Conservation (phyloP, 2,329 filamentous ascomycete species). For the Fusarium mundagurra region DNA sequence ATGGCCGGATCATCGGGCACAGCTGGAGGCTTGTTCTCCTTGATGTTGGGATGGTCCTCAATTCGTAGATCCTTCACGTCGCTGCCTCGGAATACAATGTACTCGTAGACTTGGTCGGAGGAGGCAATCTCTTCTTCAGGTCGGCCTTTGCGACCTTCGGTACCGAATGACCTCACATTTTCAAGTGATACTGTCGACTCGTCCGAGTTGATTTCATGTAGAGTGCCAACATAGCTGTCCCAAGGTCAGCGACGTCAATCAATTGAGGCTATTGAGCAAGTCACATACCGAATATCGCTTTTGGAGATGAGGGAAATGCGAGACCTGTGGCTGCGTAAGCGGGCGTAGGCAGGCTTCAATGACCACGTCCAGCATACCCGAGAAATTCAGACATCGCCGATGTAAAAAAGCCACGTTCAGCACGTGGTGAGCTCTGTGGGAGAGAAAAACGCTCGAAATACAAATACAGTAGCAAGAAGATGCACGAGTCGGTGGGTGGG, state of each 20-base stretch:
- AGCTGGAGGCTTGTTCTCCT: conserved; percentile 78
- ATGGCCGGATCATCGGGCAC: conserved; percentile 97
- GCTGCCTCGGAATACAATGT: conserved; percentile 97
- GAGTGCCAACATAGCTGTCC: conserved; percentile 87
- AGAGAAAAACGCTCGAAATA: conserved; percentile 34
- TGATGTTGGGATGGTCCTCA: conserved; percentile 80
- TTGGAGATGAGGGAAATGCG: conserved; percentile 97
- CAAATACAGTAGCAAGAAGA: conserved; percentile 32
- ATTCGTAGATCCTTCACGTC: conserved; percentile 98
- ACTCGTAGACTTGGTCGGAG: conserved; percentile 92
- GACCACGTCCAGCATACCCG: conserved; percentile 57
- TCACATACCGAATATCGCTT: conserved; percentile 90
- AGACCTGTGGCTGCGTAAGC: conserved; percentile 67
- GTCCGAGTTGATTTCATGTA: conserved; percentile 98
- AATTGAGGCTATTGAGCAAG: conserved; percentile 2
- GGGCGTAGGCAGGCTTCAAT: conserved; percentile 43
- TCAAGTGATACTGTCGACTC: conserved; percentile 96
- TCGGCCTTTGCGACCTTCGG: conserved; percentile 85
- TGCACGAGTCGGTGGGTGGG: conserved; percentile 23
- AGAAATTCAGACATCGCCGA: conserved; percentile 68
- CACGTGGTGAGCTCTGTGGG: conserved; percentile 50
- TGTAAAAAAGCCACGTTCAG: conserved; percentile 52
- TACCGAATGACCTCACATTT: conserved; percentile 93
- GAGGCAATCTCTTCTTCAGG: conserved; percentile 84
- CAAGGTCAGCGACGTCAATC: conserved; percentile 46